Evolutionary conservation across 768 basidiomycete species (phyloP).

Genomic region (Auricularia sp.): DNA sequence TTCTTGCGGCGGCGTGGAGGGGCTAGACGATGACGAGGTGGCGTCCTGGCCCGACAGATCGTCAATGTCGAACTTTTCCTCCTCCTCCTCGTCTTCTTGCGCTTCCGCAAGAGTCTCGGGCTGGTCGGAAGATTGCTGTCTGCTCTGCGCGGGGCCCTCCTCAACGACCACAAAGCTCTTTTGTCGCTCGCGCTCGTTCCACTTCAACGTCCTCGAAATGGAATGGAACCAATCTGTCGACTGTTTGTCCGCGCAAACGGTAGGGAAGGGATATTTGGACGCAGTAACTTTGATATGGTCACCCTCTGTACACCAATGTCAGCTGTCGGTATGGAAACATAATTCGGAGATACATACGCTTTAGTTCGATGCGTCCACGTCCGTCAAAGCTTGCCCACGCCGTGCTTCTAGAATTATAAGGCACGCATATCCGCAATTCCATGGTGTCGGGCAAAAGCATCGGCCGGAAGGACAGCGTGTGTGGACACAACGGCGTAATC

Average conservation of each 20-base stretch:
- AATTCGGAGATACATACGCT: slow-evolving; percentile 51
- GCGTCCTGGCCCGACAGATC: slow-evolving; percentile 61
- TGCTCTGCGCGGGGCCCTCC: slow-evolving; percentile 52
- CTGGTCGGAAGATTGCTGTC: slow-evolving; percentile 3
- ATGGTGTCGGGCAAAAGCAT: slow-evolving; percentile 98
- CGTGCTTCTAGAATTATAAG: slow-evolving; percentile 94
- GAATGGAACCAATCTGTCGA: slow-evolving; percentile 98
- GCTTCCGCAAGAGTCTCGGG: slow-evolving; percentile 13
- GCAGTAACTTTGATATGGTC: slow-evolving; percentile 98
- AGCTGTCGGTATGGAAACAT: slow-evolving; percentile 6
- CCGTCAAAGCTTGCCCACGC: slow-evolving; percentile 99
- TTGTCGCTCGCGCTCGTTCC: slow-evolving; percentile 98
- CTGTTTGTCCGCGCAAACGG: slow-evolving; percentile 94
- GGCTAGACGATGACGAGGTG: slow-evolving; percentile 5
- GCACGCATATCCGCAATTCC: slow-evolving; percentile 97
- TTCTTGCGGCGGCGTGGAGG: slow-evolving; percentile 6
- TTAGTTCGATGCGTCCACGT: slow-evolving; percentile 88
- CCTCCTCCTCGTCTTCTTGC: slow-evolving; percentile 44
- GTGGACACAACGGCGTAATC: slow-evolving; percentile 96
- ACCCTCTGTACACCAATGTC: slow-evolving; percentile 55
- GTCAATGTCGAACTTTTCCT: slow-evolving; percentile 86
- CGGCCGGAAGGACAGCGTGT: slow-evolving; percentile 95
- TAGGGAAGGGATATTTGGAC: slow-evolving; percentile 95
- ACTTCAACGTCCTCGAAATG: slow-evolving; percentile 92
- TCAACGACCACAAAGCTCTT: slow-evolving; percentile 99